These are phyloP conservation scores for Phaeomoniella chlamydospora DNA, from an alignment of 2,329 filamentous ascomycete species.

Conservation along the genomic window DNA sequence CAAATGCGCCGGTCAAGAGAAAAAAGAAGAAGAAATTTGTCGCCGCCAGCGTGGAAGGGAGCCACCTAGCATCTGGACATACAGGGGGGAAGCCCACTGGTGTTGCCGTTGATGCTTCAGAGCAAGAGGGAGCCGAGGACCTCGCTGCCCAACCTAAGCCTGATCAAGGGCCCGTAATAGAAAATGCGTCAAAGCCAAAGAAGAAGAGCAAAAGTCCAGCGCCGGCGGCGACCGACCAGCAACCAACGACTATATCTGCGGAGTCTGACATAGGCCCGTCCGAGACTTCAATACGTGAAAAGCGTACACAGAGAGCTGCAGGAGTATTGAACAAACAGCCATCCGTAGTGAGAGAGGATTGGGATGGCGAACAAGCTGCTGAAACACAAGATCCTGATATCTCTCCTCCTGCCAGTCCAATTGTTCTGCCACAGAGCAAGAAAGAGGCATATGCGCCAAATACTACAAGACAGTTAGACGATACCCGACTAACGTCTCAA, in stretches of 20 bases:
- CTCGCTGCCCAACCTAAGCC: background rate
- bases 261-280: slow-evolving; percentile 13
- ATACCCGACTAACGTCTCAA: background rate
- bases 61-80: slow-evolving; percentile 12
- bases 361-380: slow-evolving; percentile 21
- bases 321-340: slow-evolving; percentile 19
- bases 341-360: slow-evolving; percentile 25
- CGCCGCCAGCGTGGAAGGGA: slow-evolving; percentile 14
- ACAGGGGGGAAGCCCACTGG: slow-evolving; percentile 12
- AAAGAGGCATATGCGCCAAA: slow-evolving; percentile 9
- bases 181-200: slow-evolving; percentile 6
- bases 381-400: slow-evolving; percentile 5
- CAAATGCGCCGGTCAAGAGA: slow-evolving; percentile 15
- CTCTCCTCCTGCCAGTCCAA: slow-evolving; percentile 3
- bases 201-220: slow-evolving; percentile 12
- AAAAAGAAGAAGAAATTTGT: slow-evolving; percentile 12
- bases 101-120: slow-evolving; percentile 11
- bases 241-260: slow-evolving; percentile 7
- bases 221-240: slow-evolving; percentile 1
- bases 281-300: slow-evolving; percentile 11
- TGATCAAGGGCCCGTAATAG: slow-evolving; percentile 2
- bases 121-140: background rate
- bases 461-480: slow-evolving; percentile 11
- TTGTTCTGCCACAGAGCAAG: slow-evolving; percentile 3
- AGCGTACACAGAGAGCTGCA: slow-evolving; percentile 12